Evolutionary conservation across 108 stramenopile species (phyloP).

Genomic region (Fragilaria crotonensis): DNA sequence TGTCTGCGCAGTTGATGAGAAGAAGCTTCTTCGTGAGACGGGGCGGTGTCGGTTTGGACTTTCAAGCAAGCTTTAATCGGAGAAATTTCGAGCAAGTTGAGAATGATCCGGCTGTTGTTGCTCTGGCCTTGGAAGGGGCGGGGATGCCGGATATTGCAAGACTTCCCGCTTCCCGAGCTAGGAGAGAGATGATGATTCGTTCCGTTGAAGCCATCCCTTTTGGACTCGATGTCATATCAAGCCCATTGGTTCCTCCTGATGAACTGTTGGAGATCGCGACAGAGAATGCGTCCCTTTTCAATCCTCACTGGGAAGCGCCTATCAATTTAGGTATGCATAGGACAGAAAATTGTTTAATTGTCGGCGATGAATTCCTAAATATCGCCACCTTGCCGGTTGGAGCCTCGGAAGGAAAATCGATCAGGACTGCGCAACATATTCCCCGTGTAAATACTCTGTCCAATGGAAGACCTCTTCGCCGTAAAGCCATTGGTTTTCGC

Average conservation of each 20-base stretch:
- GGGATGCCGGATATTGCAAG: constrained; percentile 11
- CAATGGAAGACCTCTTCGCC: constrained; percentile 1
- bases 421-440: constrained; percentile 19
- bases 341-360: constrained; percentile 20
- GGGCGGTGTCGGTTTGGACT: constrained; percentile 7
- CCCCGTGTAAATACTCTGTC: constrained; percentile 3
- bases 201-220: not conserved
- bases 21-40: not conserved
- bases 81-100: constrained; percentile 19
- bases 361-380: constrained; percentile 12
- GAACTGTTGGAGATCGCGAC: constrained; percentile 18
- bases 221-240: constrained; percentile 8
- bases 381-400: constrained; percentile 26
- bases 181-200: not conserved
- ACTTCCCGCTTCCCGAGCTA: not conserved
- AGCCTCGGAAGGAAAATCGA: constrained; percentile 26
- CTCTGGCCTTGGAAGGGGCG: constrained; percentile 16
- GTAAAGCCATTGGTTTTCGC: constrained; percentile 25
- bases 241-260: constrained; percentile 10
- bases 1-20: not conserved
- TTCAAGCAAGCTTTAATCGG: not conserved
- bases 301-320: constrained; percentile 26
- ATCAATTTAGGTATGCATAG: constrained; percentile 13
- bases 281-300: constrained; percentile 21
- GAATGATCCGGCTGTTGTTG: constrained; percentile 19